These are phyloP conservation scores for Quercus wislizeni DNA, from an alignment of 306 rosid genomes.

Conservation along the genomic window DNA sequence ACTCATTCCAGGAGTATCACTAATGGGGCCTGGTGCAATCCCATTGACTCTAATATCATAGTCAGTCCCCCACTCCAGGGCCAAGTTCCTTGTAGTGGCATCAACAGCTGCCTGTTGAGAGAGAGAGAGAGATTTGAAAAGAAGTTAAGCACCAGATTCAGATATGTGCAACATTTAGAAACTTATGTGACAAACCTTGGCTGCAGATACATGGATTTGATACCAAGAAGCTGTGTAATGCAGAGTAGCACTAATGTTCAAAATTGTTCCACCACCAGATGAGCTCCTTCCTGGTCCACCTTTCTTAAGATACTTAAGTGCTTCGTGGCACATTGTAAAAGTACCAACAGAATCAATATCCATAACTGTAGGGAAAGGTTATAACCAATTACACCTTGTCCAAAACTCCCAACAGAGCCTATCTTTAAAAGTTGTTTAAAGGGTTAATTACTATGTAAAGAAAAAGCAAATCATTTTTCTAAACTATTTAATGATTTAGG, in stretches of 20 bases:
- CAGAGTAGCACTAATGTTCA: slow-evolving; percentile 85
- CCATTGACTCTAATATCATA: slow-evolving; percentile 91
- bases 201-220: slow-evolving; percentile 92
- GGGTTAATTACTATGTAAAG: neutral
- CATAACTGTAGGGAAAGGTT: slow-evolving; percentile 53
- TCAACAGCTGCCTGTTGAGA: slow-evolving; percentile 85
- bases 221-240: slow-evolving; percentile 93
- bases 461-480: neutral
- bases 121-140: slow-evolving; percentile 2
- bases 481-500: neutral
- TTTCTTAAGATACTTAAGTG: slow-evolving; percentile 88
- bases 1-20: slow-evolving; percentile 83
- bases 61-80: slow-evolving; percentile 95
- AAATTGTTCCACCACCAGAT: slow-evolving; percentile 60
- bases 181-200: slow-evolving; percentile 58
- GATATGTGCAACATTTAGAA: slow-evolving; percentile 2
- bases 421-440: neutral
- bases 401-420: neutral
- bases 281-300: slow-evolving; percentile 73
- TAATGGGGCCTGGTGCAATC: slow-evolving; percentile 92
- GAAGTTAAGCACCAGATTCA: slow-evolving; percentile 4
- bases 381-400: slow-evolving; percentile 19
- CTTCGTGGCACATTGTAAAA: slow-evolving; percentile 90
- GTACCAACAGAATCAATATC: slow-evolving; percentile 98
- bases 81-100: slow-evolving; percentile 90